phyloP scores from a whole-genome alignment of 352 stramenopile genomes.

The Phytophthora colocasiae region DNA sequence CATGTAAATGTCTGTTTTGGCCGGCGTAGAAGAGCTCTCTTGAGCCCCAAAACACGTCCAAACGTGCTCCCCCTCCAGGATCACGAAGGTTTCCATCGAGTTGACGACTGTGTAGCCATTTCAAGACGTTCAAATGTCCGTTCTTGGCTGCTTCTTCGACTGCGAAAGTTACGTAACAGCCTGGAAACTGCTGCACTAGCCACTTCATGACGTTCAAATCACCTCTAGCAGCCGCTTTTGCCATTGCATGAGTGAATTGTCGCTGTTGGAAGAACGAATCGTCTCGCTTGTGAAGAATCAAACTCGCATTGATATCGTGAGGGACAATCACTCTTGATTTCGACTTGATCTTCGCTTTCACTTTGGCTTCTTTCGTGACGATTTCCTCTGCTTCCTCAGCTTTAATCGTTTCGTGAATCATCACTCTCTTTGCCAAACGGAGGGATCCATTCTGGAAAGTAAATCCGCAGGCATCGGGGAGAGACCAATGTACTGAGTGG shows the following conservation, averaged over 20 bases:
- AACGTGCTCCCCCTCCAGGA: not conserved
- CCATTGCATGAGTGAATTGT: slow-evolving; percentile 38
- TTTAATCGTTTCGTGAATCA: slow-evolving; percentile 21
- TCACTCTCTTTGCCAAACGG: slow-evolving; percentile 33
- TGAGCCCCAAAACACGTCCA: slow-evolving; percentile 43
- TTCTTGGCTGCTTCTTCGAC: slow-evolving; percentile 41
- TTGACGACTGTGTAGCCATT: slow-evolving; percentile 37
- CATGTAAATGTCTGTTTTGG: slow-evolving; percentile 35
- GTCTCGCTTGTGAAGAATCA: slow-evolving; percentile 12
- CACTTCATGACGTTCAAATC: slow-evolving; percentile 40
- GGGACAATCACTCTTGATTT: slow-evolving; percentile 9
- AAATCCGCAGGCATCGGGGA: slow-evolving; percentile 38
- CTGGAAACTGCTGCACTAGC: slow-evolving; percentile 35
- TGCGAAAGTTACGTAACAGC: slow-evolving; percentile 39
- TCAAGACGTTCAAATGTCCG: slow-evolving; percentile 43
- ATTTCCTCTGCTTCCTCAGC: slow-evolving; percentile 29
- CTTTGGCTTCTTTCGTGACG: slow-evolving; percentile 11
- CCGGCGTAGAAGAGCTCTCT: slow-evolving; percentile 50
- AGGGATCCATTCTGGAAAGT: slow-evolving; percentile 26
- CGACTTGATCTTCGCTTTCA: slow-evolving; percentile 15
- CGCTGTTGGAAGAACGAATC: slow-evolving; percentile 39
- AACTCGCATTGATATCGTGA: slow-evolving; percentile 21
- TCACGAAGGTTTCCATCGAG: slow-evolving; percentile 19
- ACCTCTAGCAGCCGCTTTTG: slow-evolving; percentile 35
- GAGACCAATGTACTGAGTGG: slow-evolving; percentile 36